These are phyloP conservation scores for Senecio squalidus DNA, from an alignment of 140 eudicot genomes.

Conservation along the genomic window DNA sequence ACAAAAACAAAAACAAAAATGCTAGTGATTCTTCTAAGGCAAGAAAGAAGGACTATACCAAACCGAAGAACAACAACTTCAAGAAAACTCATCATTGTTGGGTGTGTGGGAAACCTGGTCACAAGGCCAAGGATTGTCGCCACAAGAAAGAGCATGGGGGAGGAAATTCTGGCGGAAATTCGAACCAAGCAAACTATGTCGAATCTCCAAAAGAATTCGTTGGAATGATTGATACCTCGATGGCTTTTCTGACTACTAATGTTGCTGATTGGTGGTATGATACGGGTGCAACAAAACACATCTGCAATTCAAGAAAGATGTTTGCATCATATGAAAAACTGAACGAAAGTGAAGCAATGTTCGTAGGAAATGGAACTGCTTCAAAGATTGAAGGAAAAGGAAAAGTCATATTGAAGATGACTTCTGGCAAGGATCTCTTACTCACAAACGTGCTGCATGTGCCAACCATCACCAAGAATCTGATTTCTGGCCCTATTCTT, in stretches of 20 bases:
- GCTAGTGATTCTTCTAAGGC: background rate
- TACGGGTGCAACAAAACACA: background rate
- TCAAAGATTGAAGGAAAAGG: too few species aligned
- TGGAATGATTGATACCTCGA: background rate
- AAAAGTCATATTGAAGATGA: too few species aligned
- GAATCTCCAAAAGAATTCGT: background rate
- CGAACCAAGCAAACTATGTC: background rate
- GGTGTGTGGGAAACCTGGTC: background rate
- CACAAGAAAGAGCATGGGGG: background rate
- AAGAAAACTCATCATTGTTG: background rate
- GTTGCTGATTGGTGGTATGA: background rate
- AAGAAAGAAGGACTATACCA: background rate
- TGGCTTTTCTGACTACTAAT: background rate
- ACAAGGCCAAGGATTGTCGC: background rate
- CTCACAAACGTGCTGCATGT: too few species aligned
- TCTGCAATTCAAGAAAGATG: background rate
- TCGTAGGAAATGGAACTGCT: too few species aligned
- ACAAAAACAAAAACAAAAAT: background rate
- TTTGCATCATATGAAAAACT: background rate
- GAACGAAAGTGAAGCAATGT: background rate
- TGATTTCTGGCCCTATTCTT: too few species aligned
- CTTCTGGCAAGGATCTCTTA: too few species aligned
- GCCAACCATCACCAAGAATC: too few species aligned
- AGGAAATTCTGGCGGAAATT: background rate
- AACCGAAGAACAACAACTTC: background rate